phyloP scores from a whole-genome alignment of 306 rosid genomes.

The Comarum palustre region DNA sequence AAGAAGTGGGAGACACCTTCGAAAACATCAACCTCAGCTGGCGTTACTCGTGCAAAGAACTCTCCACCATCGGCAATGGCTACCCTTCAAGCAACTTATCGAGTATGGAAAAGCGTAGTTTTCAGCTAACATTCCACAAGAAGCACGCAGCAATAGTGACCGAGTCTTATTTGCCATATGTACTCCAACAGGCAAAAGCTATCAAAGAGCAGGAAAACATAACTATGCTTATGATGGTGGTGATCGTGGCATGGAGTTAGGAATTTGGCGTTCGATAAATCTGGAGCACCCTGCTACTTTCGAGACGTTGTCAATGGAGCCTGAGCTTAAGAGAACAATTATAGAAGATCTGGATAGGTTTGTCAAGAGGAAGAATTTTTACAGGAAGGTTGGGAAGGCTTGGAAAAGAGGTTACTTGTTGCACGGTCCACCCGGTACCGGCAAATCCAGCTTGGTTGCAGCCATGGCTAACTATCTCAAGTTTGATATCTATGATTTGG shows the following conservation, averaged over 20 bases:
- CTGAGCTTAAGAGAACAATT: constrained; percentile 23
- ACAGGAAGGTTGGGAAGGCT: constrained; percentile 41
- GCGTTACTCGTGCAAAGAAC: constrained; percentile 13
- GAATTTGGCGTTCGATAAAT: constrained; percentile 32
- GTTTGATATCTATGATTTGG: constrained; percentile 41
- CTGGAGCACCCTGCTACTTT: constrained; percentile 43
- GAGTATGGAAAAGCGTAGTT: not conserved
- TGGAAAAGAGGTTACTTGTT: constrained; percentile 49
- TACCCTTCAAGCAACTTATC: not conserved
- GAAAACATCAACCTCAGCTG: constrained; percentile 19
- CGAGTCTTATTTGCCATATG: constrained; percentile 27
- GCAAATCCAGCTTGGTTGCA: constrained; percentile 39
- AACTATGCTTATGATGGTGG: not conserved
- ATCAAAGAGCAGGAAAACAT: constrained; percentile 16
- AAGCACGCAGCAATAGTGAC: constrained; percentile 26
- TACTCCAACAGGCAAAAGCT: constrained; percentile 21
- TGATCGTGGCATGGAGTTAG: not conserved
- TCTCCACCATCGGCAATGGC: not conserved
- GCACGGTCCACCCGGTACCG: constrained; percentile 43
- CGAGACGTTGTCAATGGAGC: constrained; percentile 40
- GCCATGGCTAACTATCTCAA: constrained; percentile 47
- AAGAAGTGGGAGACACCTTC: constrained; percentile 23
- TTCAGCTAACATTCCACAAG: constrained; percentile 35
- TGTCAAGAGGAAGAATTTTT: constrained; percentile 29
- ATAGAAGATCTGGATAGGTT: constrained; percentile 36